A percentile compares a stretch with the other conserved stretches of the same genome.
These are phyloP conservation scores for Anthoceros angustus DNA, from an alignment of 225 moss, liverwort and hornwort species.

Conservation along the genomic window DNA sequence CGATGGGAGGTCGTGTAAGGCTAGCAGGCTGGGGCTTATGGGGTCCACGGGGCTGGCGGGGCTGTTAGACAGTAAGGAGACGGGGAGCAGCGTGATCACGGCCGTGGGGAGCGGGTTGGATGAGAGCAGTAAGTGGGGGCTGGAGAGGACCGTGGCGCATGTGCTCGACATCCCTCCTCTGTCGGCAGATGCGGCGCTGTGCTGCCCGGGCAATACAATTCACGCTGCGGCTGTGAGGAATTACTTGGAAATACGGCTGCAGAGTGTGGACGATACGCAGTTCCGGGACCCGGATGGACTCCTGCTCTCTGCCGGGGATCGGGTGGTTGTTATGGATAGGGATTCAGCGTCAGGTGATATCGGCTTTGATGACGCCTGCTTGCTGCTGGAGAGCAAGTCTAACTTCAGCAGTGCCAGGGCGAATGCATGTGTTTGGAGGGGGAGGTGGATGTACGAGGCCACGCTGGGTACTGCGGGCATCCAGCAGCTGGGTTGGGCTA, in stretches of 20 bases:
- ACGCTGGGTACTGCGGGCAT: slow-evolving; percentile 92
- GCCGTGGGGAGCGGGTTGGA: slow-evolving; percentile 85
- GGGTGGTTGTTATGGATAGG: slow-evolving; percentile 52
- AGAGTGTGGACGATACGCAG: neutral
- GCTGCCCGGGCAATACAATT: slow-evolving; percentile 28
- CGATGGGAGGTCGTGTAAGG: slow-evolving; percentile 56
- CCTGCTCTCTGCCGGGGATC: slow-evolving; percentile 20
- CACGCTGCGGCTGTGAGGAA: slow-evolving; percentile 37
- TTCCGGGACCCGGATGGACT: slow-evolving; percentile 16
- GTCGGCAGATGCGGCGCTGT: slow-evolving; percentile 27
- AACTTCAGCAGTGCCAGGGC: slow-evolving; percentile 85
- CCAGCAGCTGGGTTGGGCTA: slow-evolving; percentile 99
- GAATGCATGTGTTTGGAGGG: slow-evolving; percentile 80
- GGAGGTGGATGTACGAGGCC: slow-evolving; percentile 96
- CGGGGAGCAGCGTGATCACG: slow-evolving; percentile 48
- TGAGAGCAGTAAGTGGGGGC: slow-evolving; percentile 45
- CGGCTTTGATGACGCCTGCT: slow-evolving; percentile 38
- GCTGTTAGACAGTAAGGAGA: slow-evolving; percentile 54
- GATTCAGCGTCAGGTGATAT: slow-evolving; percentile 48
- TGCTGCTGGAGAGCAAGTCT: slow-evolving; percentile 73
- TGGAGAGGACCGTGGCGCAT: slow-evolving; percentile 71
- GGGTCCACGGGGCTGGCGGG: slow-evolving; percentile 73
- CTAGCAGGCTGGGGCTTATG: slow-evolving; percentile 55
- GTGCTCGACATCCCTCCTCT: slow-evolving; percentile 37
- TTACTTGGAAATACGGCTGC: slow-evolving; percentile 31